Conservation (phyloP, 2,329 filamentous ascomycete species). For the Talaromyces rugulosus region DNA sequence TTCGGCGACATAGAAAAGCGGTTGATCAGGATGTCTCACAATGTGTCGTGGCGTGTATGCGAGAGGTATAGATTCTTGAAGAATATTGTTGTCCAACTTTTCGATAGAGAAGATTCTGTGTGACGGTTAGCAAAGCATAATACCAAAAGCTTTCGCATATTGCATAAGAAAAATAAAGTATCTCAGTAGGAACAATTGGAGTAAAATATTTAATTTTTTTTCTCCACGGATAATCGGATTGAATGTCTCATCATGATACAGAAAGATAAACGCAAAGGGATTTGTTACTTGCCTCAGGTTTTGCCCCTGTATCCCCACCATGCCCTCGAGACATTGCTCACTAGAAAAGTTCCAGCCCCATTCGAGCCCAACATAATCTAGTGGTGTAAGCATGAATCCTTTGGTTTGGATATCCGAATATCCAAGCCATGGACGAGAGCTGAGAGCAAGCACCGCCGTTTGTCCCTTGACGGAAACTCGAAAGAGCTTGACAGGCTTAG, state of each 20-base stretch:
- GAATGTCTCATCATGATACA: constrained; percentile 44
- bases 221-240: constrained; percentile 38
- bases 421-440: constrained; percentile 91
- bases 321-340: constrained; percentile 87
- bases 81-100: constrained; percentile 76
- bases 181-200: constrained; percentile 99
- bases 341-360: constrained; percentile 97
- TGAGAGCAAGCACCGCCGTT: constrained; percentile 81
- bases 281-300: constrained; percentile 67
- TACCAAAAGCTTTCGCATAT: neutral
- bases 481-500: constrained; percentile 84
- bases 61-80: constrained; percentile 80
- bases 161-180: constrained; percentile 3
- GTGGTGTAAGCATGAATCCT: constrained; percentile 84
- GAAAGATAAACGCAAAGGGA: constrained; percentile 18
- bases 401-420: constrained; percentile 86
- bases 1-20: constrained; percentile 91
- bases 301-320: constrained; percentile 88
- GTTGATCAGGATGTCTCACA: constrained; percentile 79
- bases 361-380: constrained; percentile 83
- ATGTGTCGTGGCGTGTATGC: constrained; percentile 88
- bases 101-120: constrained; percentile 83
- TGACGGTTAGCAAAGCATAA: constrained; percentile 11
- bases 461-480: constrained; percentile 83
- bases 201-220: constrained; percentile 38